phyloP scores from a whole-genome alignment of 1,284 basidiomycete species.

The Malassezia globosa region DNA sequence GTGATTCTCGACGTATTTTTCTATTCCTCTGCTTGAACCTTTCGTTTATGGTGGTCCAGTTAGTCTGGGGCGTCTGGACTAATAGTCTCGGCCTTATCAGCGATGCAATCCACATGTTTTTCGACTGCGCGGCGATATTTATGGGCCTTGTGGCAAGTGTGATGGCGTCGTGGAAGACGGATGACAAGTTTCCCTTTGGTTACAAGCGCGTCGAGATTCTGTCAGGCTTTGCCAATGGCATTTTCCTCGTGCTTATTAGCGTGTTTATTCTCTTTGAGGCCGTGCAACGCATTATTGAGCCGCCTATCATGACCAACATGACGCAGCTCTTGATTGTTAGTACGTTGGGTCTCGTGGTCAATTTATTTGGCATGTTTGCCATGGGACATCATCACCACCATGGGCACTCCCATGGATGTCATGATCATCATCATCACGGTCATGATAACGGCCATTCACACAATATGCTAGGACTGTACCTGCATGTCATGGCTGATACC shows the following conservation, averaged over 20 bases:
- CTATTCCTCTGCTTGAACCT: conserved; percentile 91
- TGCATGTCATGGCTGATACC: conserved; percentile 54
- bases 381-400: conserved; percentile 57
- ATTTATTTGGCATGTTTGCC: conserved; percentile 97
- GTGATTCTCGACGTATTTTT: conserved; percentile 87
- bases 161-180: conserved; percentile 93
- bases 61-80: conserved; percentile 72
- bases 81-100: conserved; percentile 93
- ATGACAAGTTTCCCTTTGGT: conserved; percentile 88
- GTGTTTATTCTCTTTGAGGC: conserved; percentile 98
- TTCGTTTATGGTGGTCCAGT: conserved; percentile 70
- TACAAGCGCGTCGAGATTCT: conserved; percentile 97
- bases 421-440: neutral
- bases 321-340: conserved; percentile 82
- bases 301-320: conserved; percentile 89
- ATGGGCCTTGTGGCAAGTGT: conserved; percentile 92
- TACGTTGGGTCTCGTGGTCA: conserved; percentile 76
- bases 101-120: conserved; percentile 99
- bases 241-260: conserved; percentile 90
- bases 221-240: conserved; percentile 94
- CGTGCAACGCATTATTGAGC: conserved; percentile 84
- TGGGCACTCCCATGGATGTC: conserved; percentile 17
- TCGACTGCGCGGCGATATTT: conserved; percentile 93
- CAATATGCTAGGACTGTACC: conserved; percentile 98
- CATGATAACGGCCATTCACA: conserved; percentile 55